Conservation (phyloP, 441 rosid species). For the Gossypium laxum region DNA sequence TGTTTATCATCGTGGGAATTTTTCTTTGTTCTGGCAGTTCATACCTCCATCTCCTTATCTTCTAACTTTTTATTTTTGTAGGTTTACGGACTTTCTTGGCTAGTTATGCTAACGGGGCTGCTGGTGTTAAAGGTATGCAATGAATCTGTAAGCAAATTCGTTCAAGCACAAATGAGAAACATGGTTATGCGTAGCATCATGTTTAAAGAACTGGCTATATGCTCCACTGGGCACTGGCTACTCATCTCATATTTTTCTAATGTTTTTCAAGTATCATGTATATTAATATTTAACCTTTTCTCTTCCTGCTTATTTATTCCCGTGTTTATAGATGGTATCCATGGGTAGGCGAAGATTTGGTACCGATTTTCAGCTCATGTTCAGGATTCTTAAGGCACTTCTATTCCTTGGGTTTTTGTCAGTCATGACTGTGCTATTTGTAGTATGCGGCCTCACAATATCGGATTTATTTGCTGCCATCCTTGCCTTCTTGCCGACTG, state of each 20-base stretch:
- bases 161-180: not conserved
- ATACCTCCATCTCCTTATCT: not conserved
- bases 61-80: conserved; percentile 23
- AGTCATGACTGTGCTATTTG: conserved; percentile 69
- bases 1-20: not conserved
- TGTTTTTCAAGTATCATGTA: not conserved
- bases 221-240: not conserved
- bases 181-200: not conserved
- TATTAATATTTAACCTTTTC: not conserved
- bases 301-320: not conserved
- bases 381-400: conserved; percentile 90
- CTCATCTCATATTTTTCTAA: not conserved
- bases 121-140: conserved; percentile 65
- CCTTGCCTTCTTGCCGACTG: conserved; percentile 83
- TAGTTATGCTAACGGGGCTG: conserved; percentile 49
- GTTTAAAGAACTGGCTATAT: not conserved
- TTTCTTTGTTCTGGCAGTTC: not conserved
- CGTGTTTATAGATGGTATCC: conserved; percentile 58
- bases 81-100: conserved; percentile 90
- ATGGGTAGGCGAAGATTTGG: conserved; percentile 76
- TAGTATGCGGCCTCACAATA: conserved; percentile 55
- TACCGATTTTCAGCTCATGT: conserved; percentile 78
- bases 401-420: conserved; percentile 80
- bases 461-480: conserved; percentile 60
- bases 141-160: not conserved